phyloP scores from a whole-genome alignment of 1,139 yeast species.

The Nakaseomyces glabratus region DNA sequence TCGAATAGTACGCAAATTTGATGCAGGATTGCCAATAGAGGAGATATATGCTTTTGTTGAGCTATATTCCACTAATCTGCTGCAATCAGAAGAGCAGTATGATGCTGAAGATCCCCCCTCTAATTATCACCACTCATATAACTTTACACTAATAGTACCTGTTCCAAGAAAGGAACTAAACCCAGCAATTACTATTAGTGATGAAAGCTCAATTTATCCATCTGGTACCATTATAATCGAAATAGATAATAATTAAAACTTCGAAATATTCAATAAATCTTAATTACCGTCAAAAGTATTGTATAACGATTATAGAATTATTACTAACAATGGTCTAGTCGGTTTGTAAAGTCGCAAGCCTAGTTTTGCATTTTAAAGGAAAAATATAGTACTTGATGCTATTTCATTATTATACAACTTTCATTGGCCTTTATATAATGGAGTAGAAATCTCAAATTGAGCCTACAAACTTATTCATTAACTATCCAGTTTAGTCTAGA shows the following conservation, averaged over 20 bases:
- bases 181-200: constrained; percentile 31
- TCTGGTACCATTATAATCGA: constrained; percentile 54
- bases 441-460: neutral
- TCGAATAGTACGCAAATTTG: constrained; percentile 42
- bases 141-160: constrained; percentile 44
- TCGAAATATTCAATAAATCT: too few species aligned
- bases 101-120: constrained; percentile 29
- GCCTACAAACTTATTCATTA: constrained; percentile 3
- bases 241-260: too few species aligned
- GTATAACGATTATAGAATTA: too few species aligned
- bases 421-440: too few species aligned
- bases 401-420: too few species aligned
- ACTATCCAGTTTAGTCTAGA: constrained; percentile 8
- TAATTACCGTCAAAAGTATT: too few species aligned
- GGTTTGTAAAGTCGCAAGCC: too few species aligned
- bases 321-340: too few species aligned
- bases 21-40: constrained; percentile 39
- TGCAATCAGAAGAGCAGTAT: constrained; percentile 27
- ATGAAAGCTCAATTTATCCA: constrained; percentile 45
- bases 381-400: too few species aligned
- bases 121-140: constrained; percentile 37
- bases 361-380: too few species aligned
- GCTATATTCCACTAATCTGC: constrained; percentile 29
- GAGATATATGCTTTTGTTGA: constrained; percentile 58
- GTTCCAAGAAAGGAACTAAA: constrained; percentile 46